These are phyloP conservation scores for Leptographium wingfieldii DNA, from an alignment of 2,329 filamentous ascomycete species.

Conservation along the genomic window DNA sequence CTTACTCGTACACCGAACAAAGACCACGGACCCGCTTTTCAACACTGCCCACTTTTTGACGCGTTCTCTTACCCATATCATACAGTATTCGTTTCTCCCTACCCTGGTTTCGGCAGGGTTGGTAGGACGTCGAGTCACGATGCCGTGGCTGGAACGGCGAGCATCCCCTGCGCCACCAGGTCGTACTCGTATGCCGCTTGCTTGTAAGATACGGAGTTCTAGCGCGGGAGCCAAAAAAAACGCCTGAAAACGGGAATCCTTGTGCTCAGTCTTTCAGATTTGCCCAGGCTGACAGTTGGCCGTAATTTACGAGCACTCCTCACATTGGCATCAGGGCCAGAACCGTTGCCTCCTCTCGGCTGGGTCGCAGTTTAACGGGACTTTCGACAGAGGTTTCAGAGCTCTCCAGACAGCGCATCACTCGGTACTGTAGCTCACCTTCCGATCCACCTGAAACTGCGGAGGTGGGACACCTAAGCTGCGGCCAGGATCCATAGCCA, in stretches of 20 bases:
- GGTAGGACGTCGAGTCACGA: not conserved
- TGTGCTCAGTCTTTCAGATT: too few relatives aligned
- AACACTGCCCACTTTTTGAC: not conserved
- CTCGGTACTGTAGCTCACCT: not conserved
- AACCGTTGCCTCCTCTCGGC: too few relatives aligned
- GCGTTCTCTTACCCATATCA: not conserved
- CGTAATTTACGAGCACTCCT: not conserved
- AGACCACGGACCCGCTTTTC: not conserved
- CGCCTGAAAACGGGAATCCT: too few relatives aligned
- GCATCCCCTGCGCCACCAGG: not conserved
- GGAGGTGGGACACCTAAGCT: not conserved
- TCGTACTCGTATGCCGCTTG: too few relatives aligned
- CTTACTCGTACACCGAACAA: not conserved
- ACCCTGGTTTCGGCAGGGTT: not conserved
- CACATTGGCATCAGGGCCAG: not conserved
- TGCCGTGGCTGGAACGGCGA: not conserved
- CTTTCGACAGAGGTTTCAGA: not conserved
- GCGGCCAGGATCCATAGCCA: not conserved
- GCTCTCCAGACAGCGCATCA: not conserved
- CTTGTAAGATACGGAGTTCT: not conserved
- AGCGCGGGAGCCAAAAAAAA: too few relatives aligned
- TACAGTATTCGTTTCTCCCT: not conserved
- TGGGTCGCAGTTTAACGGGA: not conserved
- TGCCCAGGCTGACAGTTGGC: too few relatives aligned
- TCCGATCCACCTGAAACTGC: not conserved